Evolutionary conservation across 1,284 basidiomycete species (phyloP).

Genomic region (Meripilus lineatus): DNA sequence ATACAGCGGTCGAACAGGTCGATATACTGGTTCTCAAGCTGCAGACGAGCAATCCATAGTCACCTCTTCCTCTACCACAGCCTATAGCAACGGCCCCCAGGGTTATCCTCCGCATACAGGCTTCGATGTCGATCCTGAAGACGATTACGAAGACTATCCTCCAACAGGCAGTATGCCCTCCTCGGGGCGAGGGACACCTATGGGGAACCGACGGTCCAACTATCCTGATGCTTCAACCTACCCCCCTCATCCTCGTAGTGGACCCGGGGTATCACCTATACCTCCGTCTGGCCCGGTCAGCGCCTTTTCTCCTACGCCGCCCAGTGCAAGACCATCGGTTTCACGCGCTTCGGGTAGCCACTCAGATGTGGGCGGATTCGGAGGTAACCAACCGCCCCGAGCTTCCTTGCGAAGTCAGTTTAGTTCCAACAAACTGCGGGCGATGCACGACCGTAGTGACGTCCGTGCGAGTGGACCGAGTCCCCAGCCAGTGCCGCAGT

Average conservation of each 20-base stretch:
- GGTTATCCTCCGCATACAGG: slow-evolving; percentile 63
- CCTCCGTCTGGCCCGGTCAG: slow-evolving; percentile 8
- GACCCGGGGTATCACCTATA: slow-evolving; percentile 16
- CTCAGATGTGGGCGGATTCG: slow-evolving; percentile 49
- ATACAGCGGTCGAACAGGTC: slow-evolving; percentile 31
- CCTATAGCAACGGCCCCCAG: slow-evolving; percentile 41
- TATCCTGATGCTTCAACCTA: slow-evolving; percentile 35
- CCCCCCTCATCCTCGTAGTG: slow-evolving; percentile 19
- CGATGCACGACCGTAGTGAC: slow-evolving; percentile 45
- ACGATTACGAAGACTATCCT: slow-evolving; percentile 72
- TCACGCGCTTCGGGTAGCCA: slow-evolving; percentile 45
- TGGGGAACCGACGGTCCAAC: slow-evolving; percentile 54
- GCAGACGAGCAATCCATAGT: slow-evolving; percentile 23
- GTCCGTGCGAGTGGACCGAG: slow-evolving; percentile 19
- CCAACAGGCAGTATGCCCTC: slow-evolving; percentile 41
- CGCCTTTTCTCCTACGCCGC: slow-evolving; percentile 13
- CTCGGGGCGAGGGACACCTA: slow-evolving; percentile 67
- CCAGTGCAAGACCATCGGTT: slow-evolving; percentile 36
- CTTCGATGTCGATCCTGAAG: slow-evolving; percentile 62
- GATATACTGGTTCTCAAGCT: slow-evolving; percentile 20
- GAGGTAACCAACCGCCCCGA: slow-evolving; percentile 36
- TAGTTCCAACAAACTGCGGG: slow-evolving; percentile 59
- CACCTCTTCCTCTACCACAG: slow-evolving; percentile 20
- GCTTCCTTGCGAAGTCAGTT: slow-evolving; percentile 64
- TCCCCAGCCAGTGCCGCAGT: slow-evolving; percentile 16